Conservation (phyloP, 176 grass and related monocot genomes). For the Paspalum vaginatum region DNA sequence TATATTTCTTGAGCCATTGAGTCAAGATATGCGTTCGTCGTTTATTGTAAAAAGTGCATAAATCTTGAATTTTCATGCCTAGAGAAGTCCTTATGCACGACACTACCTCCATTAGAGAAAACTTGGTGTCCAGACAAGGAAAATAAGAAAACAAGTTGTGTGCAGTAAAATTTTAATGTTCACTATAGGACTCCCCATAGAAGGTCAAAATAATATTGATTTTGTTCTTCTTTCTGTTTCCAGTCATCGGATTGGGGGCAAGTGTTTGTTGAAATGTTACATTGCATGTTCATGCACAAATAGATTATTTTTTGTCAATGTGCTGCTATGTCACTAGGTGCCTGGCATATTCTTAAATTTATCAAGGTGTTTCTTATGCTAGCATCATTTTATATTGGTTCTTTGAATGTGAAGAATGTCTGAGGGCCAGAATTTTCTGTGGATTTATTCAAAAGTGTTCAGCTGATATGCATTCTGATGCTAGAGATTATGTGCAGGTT, state of each 20-base stretch:
- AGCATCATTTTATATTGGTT: not conserved
- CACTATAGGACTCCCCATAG: not conserved
- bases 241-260: not conserved
- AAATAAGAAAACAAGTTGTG: too few species aligned
- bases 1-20: conserved; percentile 15
- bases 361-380: not conserved
- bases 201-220: not conserved
- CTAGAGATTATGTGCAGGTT: conserved; percentile 48
- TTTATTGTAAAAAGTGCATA: not conserved
- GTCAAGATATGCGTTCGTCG: not conserved
- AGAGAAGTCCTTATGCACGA: not conserved
- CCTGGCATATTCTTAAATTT: conserved; percentile 20
- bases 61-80: not conserved
- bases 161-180: not conserved
- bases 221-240: not conserved
- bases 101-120: too few species aligned
- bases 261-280: not conserved
- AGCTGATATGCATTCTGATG: conserved; percentile 7
- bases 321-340: not conserved
- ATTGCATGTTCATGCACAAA: not conserved
- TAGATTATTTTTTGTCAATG: not conserved
- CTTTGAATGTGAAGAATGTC: not conserved
- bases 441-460: not conserved
- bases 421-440: not conserved
- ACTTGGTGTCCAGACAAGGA: too few species aligned